Base-by-base conservation (phyloP, 2,329 filamentous ascomycete genomes). In the Pseudogymnoascus sp. region DNA sequence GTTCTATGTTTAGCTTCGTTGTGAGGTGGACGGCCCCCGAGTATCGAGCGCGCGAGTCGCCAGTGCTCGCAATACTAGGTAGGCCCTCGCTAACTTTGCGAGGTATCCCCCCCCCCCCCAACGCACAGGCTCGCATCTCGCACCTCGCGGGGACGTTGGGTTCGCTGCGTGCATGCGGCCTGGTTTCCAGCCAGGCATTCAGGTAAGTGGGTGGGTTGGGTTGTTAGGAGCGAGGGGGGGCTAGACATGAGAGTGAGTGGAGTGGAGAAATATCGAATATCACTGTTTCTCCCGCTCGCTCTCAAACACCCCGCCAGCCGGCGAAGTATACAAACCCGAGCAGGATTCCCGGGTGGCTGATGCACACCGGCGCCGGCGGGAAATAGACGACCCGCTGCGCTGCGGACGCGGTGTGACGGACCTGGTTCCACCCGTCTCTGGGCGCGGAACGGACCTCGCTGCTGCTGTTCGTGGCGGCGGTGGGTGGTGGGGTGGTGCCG, bases 271-370 rank as follows among this genome's bases (percentile, higher is more conserved):
- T 28, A n/a, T n/a, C n/a, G n/a, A n/a, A n/a, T n/a, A 22, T 43
- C 6, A 20, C 20, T 11, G 39, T 8, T 43, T 43, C 20, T 22
- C 20, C 20, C 20, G 41, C 41, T 28, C 39, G 22, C 22, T 22
- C 22, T 12, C 38, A 7, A 39, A n/a, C 38, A 39, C 35, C 35
- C n/a, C 35, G 7, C 7, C 28, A 30, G 8, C 38, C 43, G 43
- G 43, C n/a, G 43, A 54, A 32, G 25, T 18, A 7, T 0, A 28
- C 2, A 18, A 30, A 11, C 5, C 25, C 47, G 47, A 54, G n/a
- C 7, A 54, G 47, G 47, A 54, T 32, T 54, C 47, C 28, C 43
- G 43, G 28, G 43, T 54, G 28, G 47, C 47, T 54, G 47, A 54
- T 6, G 47, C n/a, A n/a, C n/a, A 5, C 34, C 1, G 9, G 30